A percentile compares a stretch with the other conserved stretches of the same genome.
Evolutionary conservation across 2,329 filamentous ascomycete genomes (phyloP).

Genomic region (Sclerotinia nivalis): DNA sequence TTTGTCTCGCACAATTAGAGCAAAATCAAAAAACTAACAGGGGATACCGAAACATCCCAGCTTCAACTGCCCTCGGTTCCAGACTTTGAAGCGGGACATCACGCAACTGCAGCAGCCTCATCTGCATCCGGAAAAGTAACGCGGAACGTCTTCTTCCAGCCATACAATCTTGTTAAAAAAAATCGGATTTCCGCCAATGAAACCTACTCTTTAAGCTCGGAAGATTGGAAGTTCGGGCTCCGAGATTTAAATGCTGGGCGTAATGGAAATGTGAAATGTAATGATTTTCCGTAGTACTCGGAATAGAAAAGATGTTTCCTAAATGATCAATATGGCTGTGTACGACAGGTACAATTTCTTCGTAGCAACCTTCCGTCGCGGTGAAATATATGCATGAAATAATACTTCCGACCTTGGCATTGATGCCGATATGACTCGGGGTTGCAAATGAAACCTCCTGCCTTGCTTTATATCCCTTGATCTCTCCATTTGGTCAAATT

Average conservation of each 20-base stretch:
- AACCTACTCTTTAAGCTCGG: neutral
- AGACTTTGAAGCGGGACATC: conserved; percentile 14
- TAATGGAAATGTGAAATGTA: neutral
- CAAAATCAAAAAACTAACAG: neutral
- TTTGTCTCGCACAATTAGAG: neutral
- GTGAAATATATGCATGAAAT: conserved; percentile 21
- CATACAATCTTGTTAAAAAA: neutral
- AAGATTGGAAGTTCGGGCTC: neutral
- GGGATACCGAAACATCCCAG: neutral
- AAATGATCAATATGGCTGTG: neutral
- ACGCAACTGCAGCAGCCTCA: conserved; percentile 14
- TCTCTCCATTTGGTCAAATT: conserved; percentile 19
- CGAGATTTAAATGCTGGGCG: neutral
- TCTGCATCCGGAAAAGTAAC: conserved; percentile 11
- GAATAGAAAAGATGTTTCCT: neutral
- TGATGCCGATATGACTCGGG: conserved; percentile 3
- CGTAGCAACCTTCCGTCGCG: conserved; percentile 19
- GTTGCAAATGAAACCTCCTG: neutral
- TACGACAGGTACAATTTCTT: neutral
- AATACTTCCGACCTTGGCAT: conserved; percentile 11
- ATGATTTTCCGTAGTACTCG: neutral
- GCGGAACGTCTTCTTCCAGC: conserved; percentile 28
- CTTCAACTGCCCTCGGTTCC: conserved; percentile 12
- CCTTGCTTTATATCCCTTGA: neutral
- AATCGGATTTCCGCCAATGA: conserved; percentile 4